Base-by-base conservation (phyloP, 2,329 filamentous ascomycete genomes). In the Stagonosporopsis chrysanthemi region DNA sequence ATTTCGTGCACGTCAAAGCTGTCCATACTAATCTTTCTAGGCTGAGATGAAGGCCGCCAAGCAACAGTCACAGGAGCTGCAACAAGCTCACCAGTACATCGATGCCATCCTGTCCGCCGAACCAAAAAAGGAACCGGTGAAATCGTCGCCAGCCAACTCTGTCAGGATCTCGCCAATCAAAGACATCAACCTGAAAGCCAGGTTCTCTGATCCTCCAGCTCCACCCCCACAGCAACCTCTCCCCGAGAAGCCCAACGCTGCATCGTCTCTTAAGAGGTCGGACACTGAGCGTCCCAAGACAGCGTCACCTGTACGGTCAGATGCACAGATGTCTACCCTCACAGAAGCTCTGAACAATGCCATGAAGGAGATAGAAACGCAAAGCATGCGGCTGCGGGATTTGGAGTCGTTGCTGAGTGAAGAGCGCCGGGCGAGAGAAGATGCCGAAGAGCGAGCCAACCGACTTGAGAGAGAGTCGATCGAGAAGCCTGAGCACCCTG, bases 181-280 rank as follows among this genome's bases (percentile, higher is more conserved):
- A 64, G 92, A 97, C 70, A 61, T 68, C 38, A 69, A 63, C 40
- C 81, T 88, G 38, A 94, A 95, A 68, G 86, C 90, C 4, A 86
- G 92, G 49, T 98, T 97, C 74, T 95, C 91, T 1, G 93, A 97
- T 56, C 94, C 94, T 47, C 94, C 94, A 4, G 94, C 93, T 22
- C 94, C 94, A 7, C 94, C 94, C 24, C 94, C 94, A 26, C 92
- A 96, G 66, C 93, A 96, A 67, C 94, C 94, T 14, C 81, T 98
- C 6, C 94, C 94, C 1, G 93, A 97, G 73, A 97, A 97, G 75
- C 94, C 94, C 0, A 92, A 96, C 75, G 86, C 84, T 15, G 63
- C 82, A 79, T 67, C 79, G 0, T 86, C 91, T 0, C 77, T 97
- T 28, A 92, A 91, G 72, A 86, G 92, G 52, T 84, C 83, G 4